These are phyloP conservation scores for Suillus subalutaceus DNA, from an alignment of 768 basidiomycete species.

Conservation along the genomic window DNA sequence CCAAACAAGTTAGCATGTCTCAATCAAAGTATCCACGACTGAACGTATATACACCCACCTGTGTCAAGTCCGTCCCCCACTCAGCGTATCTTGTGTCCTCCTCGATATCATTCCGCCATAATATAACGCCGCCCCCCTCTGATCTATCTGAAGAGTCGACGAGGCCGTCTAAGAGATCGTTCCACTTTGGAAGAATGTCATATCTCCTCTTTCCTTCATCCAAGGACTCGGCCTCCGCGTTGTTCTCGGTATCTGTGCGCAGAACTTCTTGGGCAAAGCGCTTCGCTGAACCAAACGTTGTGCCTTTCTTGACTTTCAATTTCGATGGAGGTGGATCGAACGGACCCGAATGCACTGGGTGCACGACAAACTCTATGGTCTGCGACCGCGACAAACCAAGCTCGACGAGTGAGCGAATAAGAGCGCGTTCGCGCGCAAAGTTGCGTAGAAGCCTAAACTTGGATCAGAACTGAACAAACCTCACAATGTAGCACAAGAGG, in stretches of 20 bases:
- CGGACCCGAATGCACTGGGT: conserved; percentile 52
- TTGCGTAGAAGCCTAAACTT: conserved; percentile 60
- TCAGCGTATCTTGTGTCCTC: conserved; percentile 68
- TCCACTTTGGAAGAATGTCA: conserved; percentile 58
- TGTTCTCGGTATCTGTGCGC: conserved; percentile 29
- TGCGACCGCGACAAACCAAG: conserved; percentile 66
- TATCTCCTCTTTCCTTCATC: conserved; percentile 73
- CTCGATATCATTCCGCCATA: conserved; percentile 93
- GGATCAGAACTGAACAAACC: too few species aligned
- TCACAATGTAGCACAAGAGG: too few species aligned
- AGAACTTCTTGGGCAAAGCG: conserved; percentile 6
- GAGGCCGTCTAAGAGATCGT: conserved; percentile 57
- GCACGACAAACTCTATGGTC: conserved; percentile 74
- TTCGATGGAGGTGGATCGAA: conserved; percentile 5
- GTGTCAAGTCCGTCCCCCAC: conserved; percentile 46
- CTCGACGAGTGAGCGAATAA: conserved; percentile 59
- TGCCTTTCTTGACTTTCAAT: not conserved
- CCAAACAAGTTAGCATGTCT: conserved; percentile 9
- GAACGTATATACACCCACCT: conserved; percentile 44
- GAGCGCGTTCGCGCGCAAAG: conserved; percentile 69
- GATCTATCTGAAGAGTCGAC: conserved; percentile 88
- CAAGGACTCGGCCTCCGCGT: conserved; percentile 56
- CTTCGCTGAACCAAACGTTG: conserved; percentile 18
- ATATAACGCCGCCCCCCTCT: conserved; percentile 74
- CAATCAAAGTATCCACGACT: not conserved